Evolutionary conservation across 2,329 filamentous ascomycete species (phyloP).

Genomic region (Fusarium gaditjirri): DNA sequence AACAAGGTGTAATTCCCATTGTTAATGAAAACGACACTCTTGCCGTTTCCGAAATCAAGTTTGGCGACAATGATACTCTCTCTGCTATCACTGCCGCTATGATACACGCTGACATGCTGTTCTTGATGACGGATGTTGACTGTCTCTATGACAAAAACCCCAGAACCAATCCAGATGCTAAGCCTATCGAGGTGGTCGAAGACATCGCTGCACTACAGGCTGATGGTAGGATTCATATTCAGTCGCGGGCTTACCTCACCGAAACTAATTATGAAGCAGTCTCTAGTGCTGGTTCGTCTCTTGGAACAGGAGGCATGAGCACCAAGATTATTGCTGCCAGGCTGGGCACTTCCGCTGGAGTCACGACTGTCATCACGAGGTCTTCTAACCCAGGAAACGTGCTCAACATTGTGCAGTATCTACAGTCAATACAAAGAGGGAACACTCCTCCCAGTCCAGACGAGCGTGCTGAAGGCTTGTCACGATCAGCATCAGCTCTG

Average conservation of each 20-base stretch:
- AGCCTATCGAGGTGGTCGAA: conserved; percentile 90
- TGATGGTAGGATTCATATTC: conserved; percentile 67
- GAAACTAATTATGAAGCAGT: conserved; percentile 60
- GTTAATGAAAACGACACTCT: conserved; percentile 99
- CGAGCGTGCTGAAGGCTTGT: conserved; percentile 50
- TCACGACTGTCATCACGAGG: conserved; percentile 94
- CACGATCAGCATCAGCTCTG: conserved; percentile 56
- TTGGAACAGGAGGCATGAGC: conserved; percentile 96
- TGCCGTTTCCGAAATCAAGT: conserved; percentile 98
- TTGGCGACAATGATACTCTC: conserved; percentile 97
- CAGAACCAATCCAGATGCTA: conserved; percentile 82
- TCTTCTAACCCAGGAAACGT: conserved; percentile 96
- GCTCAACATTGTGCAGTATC: conserved; percentile 81
- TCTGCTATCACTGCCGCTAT: conserved; percentile 97
- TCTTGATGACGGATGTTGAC: conserved; percentile 99
- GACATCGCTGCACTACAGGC: conserved; percentile 85
- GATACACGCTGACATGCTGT: conserved; percentile 95
- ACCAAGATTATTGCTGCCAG: conserved; percentile 96
- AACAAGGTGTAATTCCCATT: conserved; percentile 97
- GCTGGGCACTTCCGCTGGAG: conserved; percentile 91
- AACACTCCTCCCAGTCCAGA: conserved; percentile 36
- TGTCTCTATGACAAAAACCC: conserved; percentile 98
- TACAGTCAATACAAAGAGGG: conserved; percentile 30
- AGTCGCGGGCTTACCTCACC: background rate
- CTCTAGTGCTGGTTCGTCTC: conserved; percentile 84